phyloP scores from a whole-genome alignment of 192 early-diverging fungal genomes.

The Coemansia sp. region DNA sequence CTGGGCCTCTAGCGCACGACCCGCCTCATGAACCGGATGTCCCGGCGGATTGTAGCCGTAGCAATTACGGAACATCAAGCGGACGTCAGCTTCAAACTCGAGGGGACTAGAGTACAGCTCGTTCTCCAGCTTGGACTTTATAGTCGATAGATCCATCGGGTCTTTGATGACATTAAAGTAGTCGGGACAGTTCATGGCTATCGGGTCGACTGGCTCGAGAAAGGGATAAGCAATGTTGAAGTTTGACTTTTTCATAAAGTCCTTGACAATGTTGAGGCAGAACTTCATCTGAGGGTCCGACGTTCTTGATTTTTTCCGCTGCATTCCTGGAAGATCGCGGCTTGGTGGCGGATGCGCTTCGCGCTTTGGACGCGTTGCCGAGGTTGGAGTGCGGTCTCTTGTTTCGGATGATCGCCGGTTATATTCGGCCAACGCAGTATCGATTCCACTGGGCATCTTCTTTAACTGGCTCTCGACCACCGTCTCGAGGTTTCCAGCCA shows the following conservation, averaged over 20 bases:
- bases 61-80: constrained; percentile 86
- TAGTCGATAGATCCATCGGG: constrained; percentile 88
- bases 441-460: constrained; percentile 65
- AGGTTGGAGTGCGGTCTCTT: constrained; percentile 36
- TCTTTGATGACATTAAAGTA: constrained; percentile 83
- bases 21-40: constrained; percentile 69
- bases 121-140: constrained; percentile 66
- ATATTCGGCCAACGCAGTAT: constrained; percentile 51
- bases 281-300: constrained; percentile 63
- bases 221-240: constrained; percentile 73
- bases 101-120: constrained; percentile 63
- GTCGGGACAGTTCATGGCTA: constrained; percentile 79
- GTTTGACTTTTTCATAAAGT: constrained; percentile 69
- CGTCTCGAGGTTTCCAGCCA: constrained; percentile 68
- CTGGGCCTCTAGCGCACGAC: constrained; percentile 67
- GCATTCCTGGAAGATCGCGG: constrained; percentile 46
- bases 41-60: constrained; percentile 74
- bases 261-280: constrained; percentile 62
- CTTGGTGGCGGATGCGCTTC: constrained; percentile 62
- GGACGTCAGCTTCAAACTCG: constrained; percentile 75
- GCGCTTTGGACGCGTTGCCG: constrained; percentile 66
- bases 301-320: constrained; percentile 49
- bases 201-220: constrained; percentile 82
- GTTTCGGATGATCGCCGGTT: constrained; percentile 39
- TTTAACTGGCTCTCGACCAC: constrained; percentile 68